A percentile compares a stretch with the other conserved stretches of the same genome.
phyloP scores from a whole-genome alignment of 345 rosid genomes.

The Eucalyptus tenuipes region DNA sequence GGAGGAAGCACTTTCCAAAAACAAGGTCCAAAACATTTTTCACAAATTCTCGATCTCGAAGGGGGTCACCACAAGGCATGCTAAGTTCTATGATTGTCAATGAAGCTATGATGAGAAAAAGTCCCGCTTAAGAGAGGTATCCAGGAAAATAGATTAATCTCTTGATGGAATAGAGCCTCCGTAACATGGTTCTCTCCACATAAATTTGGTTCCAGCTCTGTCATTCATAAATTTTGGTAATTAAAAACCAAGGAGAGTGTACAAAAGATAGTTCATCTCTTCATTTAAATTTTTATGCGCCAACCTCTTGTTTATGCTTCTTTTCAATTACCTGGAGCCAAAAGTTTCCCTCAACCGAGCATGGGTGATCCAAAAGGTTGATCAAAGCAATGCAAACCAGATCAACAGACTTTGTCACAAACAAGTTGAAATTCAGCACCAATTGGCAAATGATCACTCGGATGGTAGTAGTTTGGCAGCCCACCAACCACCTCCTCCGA shows the following conservation, averaged over 20 bases:
- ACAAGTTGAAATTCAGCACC: constrained; percentile 71
- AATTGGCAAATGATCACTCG: constrained; percentile 92
- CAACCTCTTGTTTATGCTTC: neutral
- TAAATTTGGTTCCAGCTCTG: neutral
- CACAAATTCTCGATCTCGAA: neutral
- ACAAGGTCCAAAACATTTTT: neutral
- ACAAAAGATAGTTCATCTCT: neutral
- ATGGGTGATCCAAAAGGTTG: neutral
- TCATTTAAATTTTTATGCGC: neutral
- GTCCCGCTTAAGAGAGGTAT: neutral
- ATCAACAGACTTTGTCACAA: neutral
- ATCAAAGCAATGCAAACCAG: neutral
- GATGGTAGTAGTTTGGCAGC: constrained; percentile 73
- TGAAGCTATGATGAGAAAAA: neutral
- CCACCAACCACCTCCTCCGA: constrained; percentile 51
- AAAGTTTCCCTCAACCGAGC: neutral
- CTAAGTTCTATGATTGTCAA: neutral
- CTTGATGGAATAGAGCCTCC: neutral
- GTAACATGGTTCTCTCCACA: neutral
- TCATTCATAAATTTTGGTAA: neutral
- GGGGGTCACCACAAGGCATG: neutral
- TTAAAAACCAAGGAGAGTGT: neutral
- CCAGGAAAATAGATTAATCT: neutral
- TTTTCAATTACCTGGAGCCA: neutral
- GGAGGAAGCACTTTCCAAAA: neutral